Base-by-base conservation (phyloP, 306 rosid species). In the Malus asiatica region DNA sequence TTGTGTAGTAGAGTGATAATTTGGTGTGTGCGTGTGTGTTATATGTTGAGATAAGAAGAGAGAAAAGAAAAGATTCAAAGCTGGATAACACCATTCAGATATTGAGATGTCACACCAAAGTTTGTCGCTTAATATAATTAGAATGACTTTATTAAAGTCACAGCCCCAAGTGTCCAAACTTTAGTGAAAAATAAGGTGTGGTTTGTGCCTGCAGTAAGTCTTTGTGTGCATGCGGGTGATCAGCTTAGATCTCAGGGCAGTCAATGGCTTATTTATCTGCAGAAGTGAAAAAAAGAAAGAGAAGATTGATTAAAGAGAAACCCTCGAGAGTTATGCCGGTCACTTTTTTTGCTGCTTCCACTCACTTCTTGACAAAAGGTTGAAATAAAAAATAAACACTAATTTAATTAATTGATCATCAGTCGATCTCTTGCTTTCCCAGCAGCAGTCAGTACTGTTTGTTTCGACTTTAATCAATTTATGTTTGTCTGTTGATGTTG, bases 51-150 rank as follows among this genome's bases (percentile, higher is more conserved):
- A 22, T 12, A 22, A 13, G n/a, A 62, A 62, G 33, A 27, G 18
- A 61, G 38, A 62, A 6, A 27, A 13, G 35, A 61, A 15, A 68
- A 58, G 64, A 38, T 42, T 42, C 73, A 82, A 80, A 80, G 86
- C 83, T 59, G 66, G 75, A 66, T 72, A 71, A 71, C 86, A 73
- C 63, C 59, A 79, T 51, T 79, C 78, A 77, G 88, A 75, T 81
- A 83, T 38, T 79, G 91, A 86, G 72, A 82, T 74, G 84, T 78
- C 88, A 87, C 85, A 82, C 83, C 83, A 74, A 71, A 61, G 76
- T 70, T 75, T 86, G 89, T 86, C 87, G 82, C 81, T 67, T 73
- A 79, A 80, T 69, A 78, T 79, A 73, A 73, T 72, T 67, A 70
- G 55, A 27, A 8, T 11, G 35, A 75, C 93, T 86, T 89, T 86